Percentiles rank a stretch among this genome's conserved stretches.
phyloP scores from a whole-genome alignment of 73 alveolate species.

The Paraurostyla sp. region DNA sequence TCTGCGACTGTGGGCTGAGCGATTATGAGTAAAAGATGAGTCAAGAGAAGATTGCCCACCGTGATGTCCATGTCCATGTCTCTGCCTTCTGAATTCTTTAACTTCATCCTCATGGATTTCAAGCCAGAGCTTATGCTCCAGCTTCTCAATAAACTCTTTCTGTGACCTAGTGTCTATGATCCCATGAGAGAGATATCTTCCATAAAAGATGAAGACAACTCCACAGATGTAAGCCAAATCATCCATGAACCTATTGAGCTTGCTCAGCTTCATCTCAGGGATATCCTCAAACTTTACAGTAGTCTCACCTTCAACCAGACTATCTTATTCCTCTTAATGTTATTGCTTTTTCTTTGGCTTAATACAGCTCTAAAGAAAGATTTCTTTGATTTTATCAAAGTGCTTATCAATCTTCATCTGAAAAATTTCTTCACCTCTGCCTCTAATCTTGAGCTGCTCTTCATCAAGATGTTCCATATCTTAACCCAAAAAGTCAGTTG shows the following conservation, averaged over 20 bases:
- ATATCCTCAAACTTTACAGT: background rate
- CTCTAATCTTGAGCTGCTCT: background rate
- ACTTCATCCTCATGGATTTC: slow-evolving; percentile 28
- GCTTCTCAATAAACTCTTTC: slow-evolving; percentile 21
- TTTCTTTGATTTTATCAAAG: slow-evolving; percentile 50
- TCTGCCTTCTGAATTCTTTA: background rate
- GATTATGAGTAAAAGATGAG: too few species aligned
- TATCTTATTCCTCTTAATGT: background rate
- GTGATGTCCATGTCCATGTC: too few species aligned
- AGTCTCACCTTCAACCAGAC: background rate
- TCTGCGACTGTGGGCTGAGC: too few species aligned
- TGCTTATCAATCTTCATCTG: slow-evolving; percentile 47
- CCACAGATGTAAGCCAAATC: slow-evolving; percentile 56
- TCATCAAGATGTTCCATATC: background rate
- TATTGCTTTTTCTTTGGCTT: background rate
- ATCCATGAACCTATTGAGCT: slow-evolving; percentile 36
- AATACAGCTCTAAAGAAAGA: slow-evolving; percentile 15
- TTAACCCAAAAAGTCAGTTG: background rate
- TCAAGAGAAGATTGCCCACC: too few species aligned
- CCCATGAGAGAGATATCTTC: slow-evolving; percentile 6
- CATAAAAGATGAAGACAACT: slow-evolving; percentile 13
- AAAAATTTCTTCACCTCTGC: slow-evolving; percentile 21
- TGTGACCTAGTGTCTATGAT: background rate
- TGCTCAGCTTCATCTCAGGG: background rate
- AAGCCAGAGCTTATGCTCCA: slow-evolving; percentile 19